A percentile compares a stretch with the other conserved stretches of the same genome.
Conservation (phyloP, 208 protist species). For the Herpetomonas samuelpessoai region DNA sequence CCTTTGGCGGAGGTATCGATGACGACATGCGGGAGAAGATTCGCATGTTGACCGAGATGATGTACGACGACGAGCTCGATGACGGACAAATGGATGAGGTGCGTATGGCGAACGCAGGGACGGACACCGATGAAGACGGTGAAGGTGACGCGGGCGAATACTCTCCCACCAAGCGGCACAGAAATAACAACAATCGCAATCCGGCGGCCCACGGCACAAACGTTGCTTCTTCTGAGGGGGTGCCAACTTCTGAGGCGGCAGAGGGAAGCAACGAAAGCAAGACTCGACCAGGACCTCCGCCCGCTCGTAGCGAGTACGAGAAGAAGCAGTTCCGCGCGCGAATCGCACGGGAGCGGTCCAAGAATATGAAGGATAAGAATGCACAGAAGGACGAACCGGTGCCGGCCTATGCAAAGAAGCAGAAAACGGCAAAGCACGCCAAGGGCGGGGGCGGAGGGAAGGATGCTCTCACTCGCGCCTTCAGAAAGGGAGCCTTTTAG, state of each 20-base stretch:
- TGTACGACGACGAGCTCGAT: slow-evolving; percentile 91
- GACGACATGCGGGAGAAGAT: slow-evolving; percentile 80
- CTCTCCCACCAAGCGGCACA: too few species aligned
- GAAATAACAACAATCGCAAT: too few species aligned
- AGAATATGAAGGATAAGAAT: slow-evolving; percentile 42
- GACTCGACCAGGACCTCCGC: slow-evolving; percentile 3
- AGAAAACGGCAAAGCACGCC: slow-evolving; percentile 46
- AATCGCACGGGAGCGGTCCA: slow-evolving; percentile 38
- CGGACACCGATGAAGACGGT: slow-evolving; percentile 24
- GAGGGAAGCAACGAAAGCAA: slow-evolving; percentile 1
- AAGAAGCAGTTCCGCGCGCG: slow-evolving; percentile 71
- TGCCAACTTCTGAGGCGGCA: neutral
- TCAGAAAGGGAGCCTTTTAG: slow-evolving; percentile 26
- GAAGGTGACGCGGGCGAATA: slow-evolving; percentile 10
- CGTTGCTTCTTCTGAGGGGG: neutral
- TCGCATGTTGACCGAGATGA: slow-evolving; percentile 76
- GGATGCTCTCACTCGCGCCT: slow-evolving; percentile 24
- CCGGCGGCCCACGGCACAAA: neutral
- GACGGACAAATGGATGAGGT: slow-evolving; percentile 61
- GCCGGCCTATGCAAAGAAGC: slow-evolving; percentile 65
- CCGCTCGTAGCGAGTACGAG: slow-evolving; percentile 62
- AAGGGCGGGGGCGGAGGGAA: slow-evolving; percentile 16
- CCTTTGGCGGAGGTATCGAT: slow-evolving; percentile 64
- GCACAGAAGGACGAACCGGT: slow-evolving; percentile 14
- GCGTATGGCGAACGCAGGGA: slow-evolving; percentile 12